phyloP scores from a whole-genome alignment of 345 rosid genomes.

The Camelina neglecta region DNA sequence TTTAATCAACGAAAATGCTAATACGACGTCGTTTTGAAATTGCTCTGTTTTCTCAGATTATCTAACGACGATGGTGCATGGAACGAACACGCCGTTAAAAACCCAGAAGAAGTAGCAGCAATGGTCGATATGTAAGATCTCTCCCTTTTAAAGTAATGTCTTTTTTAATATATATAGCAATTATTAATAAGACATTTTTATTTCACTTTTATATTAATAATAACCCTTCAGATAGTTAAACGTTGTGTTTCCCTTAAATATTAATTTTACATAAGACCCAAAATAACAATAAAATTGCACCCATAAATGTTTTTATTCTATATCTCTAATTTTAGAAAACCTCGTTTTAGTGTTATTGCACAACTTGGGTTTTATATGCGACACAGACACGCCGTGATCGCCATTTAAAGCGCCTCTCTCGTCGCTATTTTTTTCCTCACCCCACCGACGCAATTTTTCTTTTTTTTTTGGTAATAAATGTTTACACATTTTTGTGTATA shows the following conservation, averaged over 20 bases:
- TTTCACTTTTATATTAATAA: slow-evolving; percentile 21
- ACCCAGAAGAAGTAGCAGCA: slow-evolving; percentile 74
- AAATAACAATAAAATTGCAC: background rate
- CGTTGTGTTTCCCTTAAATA: slow-evolving; percentile 17
- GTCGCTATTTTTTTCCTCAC: slow-evolving; percentile 25
- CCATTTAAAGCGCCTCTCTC: slow-evolving; percentile 43
- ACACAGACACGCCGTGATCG: slow-evolving; percentile 44
- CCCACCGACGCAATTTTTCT: slow-evolving; percentile 35
- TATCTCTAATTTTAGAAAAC: slow-evolving; percentile 6
- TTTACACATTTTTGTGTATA: slow-evolving; percentile 28
- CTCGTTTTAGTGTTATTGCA: background rate
- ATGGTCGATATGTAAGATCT: slow-evolving; percentile 73
- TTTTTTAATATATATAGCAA: background rate
- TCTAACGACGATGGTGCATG: slow-evolving; percentile 42
- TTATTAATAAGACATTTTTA: too few relatives aligned
- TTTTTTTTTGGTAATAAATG: slow-evolving; percentile 21
- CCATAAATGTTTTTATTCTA: slow-evolving; percentile 28
- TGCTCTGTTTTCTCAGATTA: slow-evolving; percentile 38
- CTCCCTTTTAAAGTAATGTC: background rate
- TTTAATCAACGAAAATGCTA: background rate
- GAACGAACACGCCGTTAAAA: slow-evolving; percentile 65
- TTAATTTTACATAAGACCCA: background rate
- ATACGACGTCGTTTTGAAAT: background rate
- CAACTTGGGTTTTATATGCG: background rate
- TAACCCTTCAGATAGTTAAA: slow-evolving; percentile 30